Conservation (phyloP, 495 filamentous ascomycete species). For the Aspergillus olivimuriae region DNA sequence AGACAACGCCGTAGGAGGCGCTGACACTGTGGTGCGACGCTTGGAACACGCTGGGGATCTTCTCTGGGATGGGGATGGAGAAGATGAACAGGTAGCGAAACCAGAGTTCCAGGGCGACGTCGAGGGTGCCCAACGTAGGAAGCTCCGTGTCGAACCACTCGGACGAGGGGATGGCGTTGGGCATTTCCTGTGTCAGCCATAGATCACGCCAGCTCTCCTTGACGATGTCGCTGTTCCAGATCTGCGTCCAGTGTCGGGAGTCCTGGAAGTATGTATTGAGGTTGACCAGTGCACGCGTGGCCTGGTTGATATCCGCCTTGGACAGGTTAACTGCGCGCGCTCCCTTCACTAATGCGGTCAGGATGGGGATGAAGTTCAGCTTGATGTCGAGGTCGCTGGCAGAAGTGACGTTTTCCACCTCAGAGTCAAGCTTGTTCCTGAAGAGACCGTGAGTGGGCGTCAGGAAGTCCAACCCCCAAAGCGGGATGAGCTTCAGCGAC, state of each 20-base stretch:
- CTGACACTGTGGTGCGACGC: constrained; percentile 60
- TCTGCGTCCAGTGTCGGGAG: constrained; percentile 55
- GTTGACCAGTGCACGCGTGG: constrained; percentile 52
- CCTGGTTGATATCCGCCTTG: constrained; percentile 46
- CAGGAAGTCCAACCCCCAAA: constrained; percentile 61
- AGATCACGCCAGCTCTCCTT: constrained; percentile 54
- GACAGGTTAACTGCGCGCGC: constrained; percentile 48
- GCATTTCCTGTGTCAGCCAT: constrained; percentile 53
- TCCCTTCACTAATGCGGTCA: constrained; percentile 53
- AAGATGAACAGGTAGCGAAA: constrained; percentile 65
- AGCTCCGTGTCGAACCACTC: constrained; percentile 53
- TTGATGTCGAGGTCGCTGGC: constrained; percentile 50
- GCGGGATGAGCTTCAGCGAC: constrained; percentile 57
- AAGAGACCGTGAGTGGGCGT: constrained; percentile 60
- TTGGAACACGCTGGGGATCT: constrained; percentile 60
- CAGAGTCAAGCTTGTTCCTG: constrained; percentile 53
- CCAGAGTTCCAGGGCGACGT: constrained; percentile 54
- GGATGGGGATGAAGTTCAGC: constrained; percentile 56
- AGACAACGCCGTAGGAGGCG: constrained; percentile 59
- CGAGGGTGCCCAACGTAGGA: constrained; percentile 51
- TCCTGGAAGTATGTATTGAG: constrained; percentile 57
- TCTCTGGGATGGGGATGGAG: constrained; percentile 57
- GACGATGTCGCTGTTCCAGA: constrained; percentile 58
- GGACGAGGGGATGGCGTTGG: constrained; percentile 43
- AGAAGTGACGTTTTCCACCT: constrained; percentile 50